Evolutionary conservation across 2,329 filamentous ascomycete genomes (phyloP), one percentile per base, ranked within the genome.

Genomic region (Calonectria hongkongensis): DNA sequence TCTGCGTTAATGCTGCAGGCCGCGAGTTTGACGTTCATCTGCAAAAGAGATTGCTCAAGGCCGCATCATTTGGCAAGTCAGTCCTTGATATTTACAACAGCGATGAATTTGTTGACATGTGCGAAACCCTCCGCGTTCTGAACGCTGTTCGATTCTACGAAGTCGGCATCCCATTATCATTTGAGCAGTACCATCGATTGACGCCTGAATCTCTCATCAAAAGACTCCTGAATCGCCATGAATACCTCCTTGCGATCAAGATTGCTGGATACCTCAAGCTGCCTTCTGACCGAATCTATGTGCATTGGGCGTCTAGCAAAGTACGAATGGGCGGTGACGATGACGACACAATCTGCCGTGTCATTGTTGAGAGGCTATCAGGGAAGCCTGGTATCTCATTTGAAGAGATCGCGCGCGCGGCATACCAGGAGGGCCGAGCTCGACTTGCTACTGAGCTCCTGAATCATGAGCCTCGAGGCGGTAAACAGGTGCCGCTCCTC

Each of bases 61-160:
- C 97, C 7, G 97, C 97, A 0, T 98, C 96, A 0, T 98, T 98
- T 82, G 97, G 97, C 73, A 99, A 99, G 83, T 98, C 97, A 0
- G 97, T 98, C 0, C 89, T 99, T 4, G 97, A 98, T 79, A 92
- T 98, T 15, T 99, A 98, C 85, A 98, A 97, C 84, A 98, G 96
- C 81, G 97, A 99, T 81, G 96, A 99, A 76, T 99, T 98, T 84
- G 97, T 99, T 67, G 96, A 98, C 75, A 98, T 98, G 93, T 98
- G 95, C 78, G 96, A 99, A 83, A 97, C 93, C 0, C 86, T 99
- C 18, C 93, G 97, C 18, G 96, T 99, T 0, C 88, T 99, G 60
- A 98, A 98, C 79, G 96, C 96, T 8, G 94, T 96, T 15, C 92
- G 97, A 65, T 97, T 94, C 83, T 98, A 97, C 82, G 94, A 97